These are phyloP conservation scores for Cladophialophora chaetospira DNA, from an alignment of 2,329 filamentous ascomycete genomes.

Conservation along the genomic window DNA sequence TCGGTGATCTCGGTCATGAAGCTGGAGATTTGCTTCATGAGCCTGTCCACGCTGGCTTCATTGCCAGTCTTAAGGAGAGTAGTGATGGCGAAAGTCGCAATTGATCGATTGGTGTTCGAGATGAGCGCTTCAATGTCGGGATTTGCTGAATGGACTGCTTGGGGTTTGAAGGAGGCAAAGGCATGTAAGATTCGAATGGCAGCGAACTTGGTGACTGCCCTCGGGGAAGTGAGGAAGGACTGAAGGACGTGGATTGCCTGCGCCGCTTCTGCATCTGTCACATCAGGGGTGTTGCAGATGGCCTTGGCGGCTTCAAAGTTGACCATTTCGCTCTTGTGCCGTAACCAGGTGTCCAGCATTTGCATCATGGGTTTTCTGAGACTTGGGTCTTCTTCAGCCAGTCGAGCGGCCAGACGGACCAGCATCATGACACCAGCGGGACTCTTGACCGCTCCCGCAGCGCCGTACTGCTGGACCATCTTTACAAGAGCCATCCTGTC, in stretches of 20 bases:
- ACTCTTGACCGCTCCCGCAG: slow-evolving; percentile 89
- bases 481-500: slow-evolving; percentile 98
- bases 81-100: slow-evolving; percentile 97
- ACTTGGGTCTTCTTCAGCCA: slow-evolving; percentile 88
- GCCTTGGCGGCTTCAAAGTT: slow-evolving; percentile 99
- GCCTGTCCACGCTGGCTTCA: slow-evolving; percentile 89
- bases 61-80: slow-evolving; percentile 98
- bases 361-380: slow-evolving; percentile 96
- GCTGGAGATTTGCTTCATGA: slow-evolving; percentile 97
- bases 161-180: slow-evolving; percentile 94
- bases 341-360: slow-evolving; percentile 91
- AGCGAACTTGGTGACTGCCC: slow-evolving; percentile 95
- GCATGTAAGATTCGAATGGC: slow-evolving; percentile 94
- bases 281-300: slow-evolving; percentile 91
- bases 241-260: slow-evolving; percentile 95
- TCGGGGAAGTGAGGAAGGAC: slow-evolving; percentile 92
- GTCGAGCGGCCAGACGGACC: slow-evolving; percentile 86
- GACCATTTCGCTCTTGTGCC: slow-evolving; percentile 99
- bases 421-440: slow-evolving; percentile 90
- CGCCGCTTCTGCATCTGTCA: slow-evolving; percentile 85
- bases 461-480: slow-evolving; percentile 99
- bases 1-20: slow-evolving; percentile 99
- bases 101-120: slow-evolving; percentile 93
- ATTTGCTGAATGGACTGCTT: slow-evolving; percentile 89
- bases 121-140: slow-evolving; percentile 96